Percentiles rank a stretch among this genome's conserved stretches.
Evolutionary conservation across 176 grass and related monocot species (phyloP).

Genomic region (Oryza meyeriana): DNA sequence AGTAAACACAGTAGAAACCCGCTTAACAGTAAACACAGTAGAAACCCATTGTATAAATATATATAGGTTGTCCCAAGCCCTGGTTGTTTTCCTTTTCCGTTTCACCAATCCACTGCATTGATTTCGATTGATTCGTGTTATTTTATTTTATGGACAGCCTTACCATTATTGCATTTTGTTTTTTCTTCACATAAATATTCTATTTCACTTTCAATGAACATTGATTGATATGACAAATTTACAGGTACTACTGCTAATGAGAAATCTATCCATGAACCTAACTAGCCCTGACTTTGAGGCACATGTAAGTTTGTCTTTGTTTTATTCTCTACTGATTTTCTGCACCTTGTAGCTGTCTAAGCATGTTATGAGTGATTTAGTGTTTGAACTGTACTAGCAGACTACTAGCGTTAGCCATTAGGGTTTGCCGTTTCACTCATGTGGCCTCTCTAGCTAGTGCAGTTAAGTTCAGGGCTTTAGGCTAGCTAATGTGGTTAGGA

Average conservation of each 20-base stretch:
- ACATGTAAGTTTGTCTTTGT: constrained; percentile 56
- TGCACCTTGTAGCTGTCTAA: background rate
- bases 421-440: background rate
- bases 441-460: background rate
- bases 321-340: background rate
- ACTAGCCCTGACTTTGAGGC: constrained; percentile 76
- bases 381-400: background rate
- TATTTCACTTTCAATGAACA: background rate
- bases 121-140: background rate
- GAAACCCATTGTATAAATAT: background rate
- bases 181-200: background rate
- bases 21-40: too few species aligned
- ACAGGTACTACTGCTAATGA: constrained; percentile 91
- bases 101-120: background rate
- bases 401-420: too few species aligned
- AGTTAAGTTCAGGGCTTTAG: background rate
- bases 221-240: background rate
- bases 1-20: background rate
- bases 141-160: background rate
- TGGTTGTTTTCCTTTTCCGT: background rate
- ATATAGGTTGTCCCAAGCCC: background rate
- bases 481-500: background rate
- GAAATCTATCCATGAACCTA: constrained; percentile 83
- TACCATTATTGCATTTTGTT: background rate
- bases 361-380: background rate